phyloP scores from a whole-genome alignment of 208 protist species.

The Vickermania ingenoplastis region DNA sequence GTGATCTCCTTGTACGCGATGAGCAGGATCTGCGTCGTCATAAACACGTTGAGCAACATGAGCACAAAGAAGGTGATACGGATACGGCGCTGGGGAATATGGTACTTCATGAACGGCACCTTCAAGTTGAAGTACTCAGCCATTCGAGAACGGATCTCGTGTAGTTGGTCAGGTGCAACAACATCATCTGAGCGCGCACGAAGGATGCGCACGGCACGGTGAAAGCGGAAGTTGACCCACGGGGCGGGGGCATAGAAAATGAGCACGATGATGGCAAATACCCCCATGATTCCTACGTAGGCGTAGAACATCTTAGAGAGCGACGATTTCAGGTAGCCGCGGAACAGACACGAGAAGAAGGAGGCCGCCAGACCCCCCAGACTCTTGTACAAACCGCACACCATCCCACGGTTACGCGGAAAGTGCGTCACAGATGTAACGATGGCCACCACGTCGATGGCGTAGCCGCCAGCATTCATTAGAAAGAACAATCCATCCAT shows the following conservation, averaged over 20 bases:
- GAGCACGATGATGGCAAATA: slow-evolving; percentile 13
- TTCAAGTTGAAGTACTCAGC: slow-evolving; percentile 2
- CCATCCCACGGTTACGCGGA: slow-evolving; percentile 38
- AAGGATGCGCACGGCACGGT: slow-evolving; percentile 1
- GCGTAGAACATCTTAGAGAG: slow-evolving; percentile 26
- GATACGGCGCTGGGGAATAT: slow-evolving; percentile 31
- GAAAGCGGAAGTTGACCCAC: slow-evolving; percentile 10
- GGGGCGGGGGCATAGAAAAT: slow-evolving; percentile 8
- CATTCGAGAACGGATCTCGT: too few species aligned
- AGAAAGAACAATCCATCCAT: slow-evolving; percentile 47
- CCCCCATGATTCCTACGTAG: slow-evolving; percentile 30
- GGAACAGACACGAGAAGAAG: slow-evolving; percentile 32
- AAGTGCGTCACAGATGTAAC: slow-evolving; percentile 30
- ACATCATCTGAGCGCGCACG: too few species aligned
- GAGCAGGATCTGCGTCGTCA: slow-evolving; percentile 35
- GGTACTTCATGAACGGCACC: slow-evolving; percentile 12
- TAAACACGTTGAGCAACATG: slow-evolving; percentile 38
- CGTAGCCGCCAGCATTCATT: slow-evolving; percentile 26
- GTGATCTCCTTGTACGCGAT: slow-evolving; percentile 12
- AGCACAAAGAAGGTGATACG: slow-evolving; percentile 18
- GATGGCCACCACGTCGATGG: slow-evolving; percentile 24
- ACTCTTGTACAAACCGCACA: slow-evolving; percentile 36
- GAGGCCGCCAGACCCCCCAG: slow-evolving; percentile 38
- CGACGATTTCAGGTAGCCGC: slow-evolving; percentile 23
- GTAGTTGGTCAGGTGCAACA: too few species aligned